Evolutionary conservation across 306 rosid species (phyloP).

Genomic region (Gastrolobium villosum): DNA sequence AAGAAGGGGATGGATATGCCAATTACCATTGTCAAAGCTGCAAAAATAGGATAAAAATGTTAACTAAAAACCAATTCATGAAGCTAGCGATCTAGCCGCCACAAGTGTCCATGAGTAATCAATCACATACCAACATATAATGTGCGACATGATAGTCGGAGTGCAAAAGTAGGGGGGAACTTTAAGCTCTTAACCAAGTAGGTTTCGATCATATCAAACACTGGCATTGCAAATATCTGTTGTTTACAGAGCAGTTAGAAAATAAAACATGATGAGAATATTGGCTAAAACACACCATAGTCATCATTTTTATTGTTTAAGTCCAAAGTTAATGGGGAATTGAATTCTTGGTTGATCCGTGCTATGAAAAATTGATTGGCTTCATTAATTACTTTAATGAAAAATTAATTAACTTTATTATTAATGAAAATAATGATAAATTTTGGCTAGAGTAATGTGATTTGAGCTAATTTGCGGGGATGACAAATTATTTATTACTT

Average conservation of each 20-base stretch:
- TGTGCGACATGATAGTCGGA: conserved; percentile 66
- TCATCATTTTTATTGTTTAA: too few species aligned
- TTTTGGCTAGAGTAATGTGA: too few species aligned
- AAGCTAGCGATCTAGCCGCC: neutral
- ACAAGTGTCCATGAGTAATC: neutral
- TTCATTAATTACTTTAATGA: too few species aligned
- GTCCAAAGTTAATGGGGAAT: too few species aligned
- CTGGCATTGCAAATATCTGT: conserved; percentile 84
- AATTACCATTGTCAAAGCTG: conserved; percentile 71
- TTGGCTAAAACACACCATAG: too few species aligned
- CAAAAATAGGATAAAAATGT: conserved; percentile 19
- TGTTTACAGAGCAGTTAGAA: neutral
- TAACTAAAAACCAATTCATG: neutral
- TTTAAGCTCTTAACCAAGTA: conserved; percentile 58
- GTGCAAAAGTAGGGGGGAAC: conserved; percentile 55
- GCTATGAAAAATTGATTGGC: too few species aligned
- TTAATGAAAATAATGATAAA: too few species aligned
- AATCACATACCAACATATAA: conserved; percentile 66
- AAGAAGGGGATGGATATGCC: conserved; percentile 83
- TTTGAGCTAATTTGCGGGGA: too few species aligned
- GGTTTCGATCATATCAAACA: conserved; percentile 87
- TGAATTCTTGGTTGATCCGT: too few species aligned
- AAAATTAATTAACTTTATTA: too few species aligned
- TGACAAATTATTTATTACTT: too few species aligned
- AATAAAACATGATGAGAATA: neutral